Conservation (phyloP, 2,329 filamentous ascomycete species). For the Fusarium citri region DNA sequence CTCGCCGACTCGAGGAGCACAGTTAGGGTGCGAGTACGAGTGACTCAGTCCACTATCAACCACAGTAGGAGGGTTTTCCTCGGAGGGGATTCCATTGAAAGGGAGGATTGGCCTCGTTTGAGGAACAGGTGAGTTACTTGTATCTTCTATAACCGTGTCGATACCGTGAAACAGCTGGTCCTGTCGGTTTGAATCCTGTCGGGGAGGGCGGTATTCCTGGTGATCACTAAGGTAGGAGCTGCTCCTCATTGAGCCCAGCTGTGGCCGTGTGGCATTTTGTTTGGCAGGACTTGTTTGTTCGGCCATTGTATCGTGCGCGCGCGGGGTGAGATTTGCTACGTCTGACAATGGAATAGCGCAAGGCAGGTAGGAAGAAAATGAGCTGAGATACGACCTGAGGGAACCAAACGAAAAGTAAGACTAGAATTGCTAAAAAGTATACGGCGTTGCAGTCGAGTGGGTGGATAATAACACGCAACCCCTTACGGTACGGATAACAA, state of each 20-base stretch:
- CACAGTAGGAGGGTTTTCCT: constrained; percentile 68
- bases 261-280: constrained; percentile 57
- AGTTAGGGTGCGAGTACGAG: constrained; percentile 72
- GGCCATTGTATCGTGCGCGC: constrained; percentile 47
- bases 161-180: constrained; percentile 67
- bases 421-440: constrained; percentile 4
- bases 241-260: constrained; percentile 66
- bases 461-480: constrained; percentile 2
- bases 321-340: constrained; percentile 35
- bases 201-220: constrained; percentile 71
- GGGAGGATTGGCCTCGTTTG: constrained; percentile 57
- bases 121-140: constrained; percentile 53
- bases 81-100: constrained; percentile 71
- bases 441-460: neutral
- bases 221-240: constrained; percentile 72
- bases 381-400: constrained; percentile 2
- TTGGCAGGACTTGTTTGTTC: constrained; percentile 48
- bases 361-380: neutral
- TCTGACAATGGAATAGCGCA: constrained; percentile 22
- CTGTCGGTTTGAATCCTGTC: constrained; percentile 62
- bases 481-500: neutral
- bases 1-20: constrained; percentile 63
- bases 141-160: constrained; percentile 72
- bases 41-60: constrained; percentile 72
- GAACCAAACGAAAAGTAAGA: constrained; percentile 4